Base-by-base conservation (phyloP, 108 stramenopile genomes). In the Bacterosira constricta region DNA sequence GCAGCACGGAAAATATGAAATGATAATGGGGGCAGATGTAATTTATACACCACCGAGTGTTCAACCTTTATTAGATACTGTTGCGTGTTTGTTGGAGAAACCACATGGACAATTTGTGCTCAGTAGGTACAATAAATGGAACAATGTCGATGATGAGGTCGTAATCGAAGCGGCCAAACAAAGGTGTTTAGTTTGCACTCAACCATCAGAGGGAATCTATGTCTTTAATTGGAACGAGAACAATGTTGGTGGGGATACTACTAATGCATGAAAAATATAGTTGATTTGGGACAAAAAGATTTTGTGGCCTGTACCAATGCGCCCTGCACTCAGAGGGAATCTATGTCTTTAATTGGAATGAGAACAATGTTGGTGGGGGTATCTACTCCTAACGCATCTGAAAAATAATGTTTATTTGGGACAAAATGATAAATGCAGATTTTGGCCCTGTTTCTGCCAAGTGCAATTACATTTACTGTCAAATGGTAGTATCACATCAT, bases 41-140 rank as follows among this genome's bases (percentile, higher is more conserved):
- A 55, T 71, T 1, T 71, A 71, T 52, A 71, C 70, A 2, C 47
- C 20, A 31, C 47, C 18, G 6, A 71, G 70, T 44, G 47, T 65
- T 27, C 17, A 65, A 9, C 70, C 70, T 52, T 29, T 71, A 37
- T 27, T 71, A 9, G 70, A 71, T 29, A 71, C 70, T n/a, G 70
- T 71, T 20, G 70, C 54, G 13, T 53, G 25, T 25, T n/a, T 71
- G 34, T 66, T 71, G 70, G 50, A 71, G 34, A 65, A 53, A 66
- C 70, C 70, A n/a, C 45, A 65, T 15, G 70, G 70, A 18, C 44
- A 36, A 56, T 71, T 71, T 25, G 53, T 71, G 10, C 51, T 70
- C 50, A 39, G 77, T 73, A 64, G 77, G 12, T 74, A 69, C 58
- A 69, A 29, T 35, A 66, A 68, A 25, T 79, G 73, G 73, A 55